Base-by-base conservation (phyloP, 176 grass and related monocot genomes). In the Neostapfia colusana region DNA sequence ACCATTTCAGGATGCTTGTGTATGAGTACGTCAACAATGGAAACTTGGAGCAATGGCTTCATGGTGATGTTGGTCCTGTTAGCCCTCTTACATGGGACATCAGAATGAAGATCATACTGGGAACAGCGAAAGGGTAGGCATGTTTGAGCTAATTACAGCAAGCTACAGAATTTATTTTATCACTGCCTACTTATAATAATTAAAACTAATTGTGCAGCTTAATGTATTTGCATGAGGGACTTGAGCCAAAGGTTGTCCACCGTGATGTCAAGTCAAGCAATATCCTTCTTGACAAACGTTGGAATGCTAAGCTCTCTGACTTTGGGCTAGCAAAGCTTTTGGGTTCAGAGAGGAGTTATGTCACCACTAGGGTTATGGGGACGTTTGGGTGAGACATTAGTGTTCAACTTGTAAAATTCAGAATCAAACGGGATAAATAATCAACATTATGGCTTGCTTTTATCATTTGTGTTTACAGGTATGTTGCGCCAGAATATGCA, bases 201-300 rank as follows among this genome's bases (percentile, higher is more conserved):
- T 25, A 24, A 63, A 70, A 51, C 26, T 73, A 71, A 36, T 67
- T 79, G 15, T 82, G 75, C 67, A 99, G 95, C 70, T 86, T 99
- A 81, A 88, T 99, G 87, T 99, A 99, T 84, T 74, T 99, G 59
- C 95, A 99, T 6, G 95, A 99, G 80, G 95, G 95, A 24, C 89
- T 99, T 80, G 95, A 99, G 64, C 95, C 95, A 20, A 99, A 99
- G 77, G 89, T 99, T 25, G 95, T 99, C 68, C 95, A 99, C 61
- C 91, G 95, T 38, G 95, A 99, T 77, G 92, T 99, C 59, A 99
- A 99, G 65, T 92, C 95, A 3, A 99, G 95, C 80, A 99, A 99
- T 67, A 99, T 99, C 54, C 75, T 99, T 65, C 90, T 99, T 70
- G 89, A 99, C 84, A 93, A 84, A 88, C 84, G 77, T 39, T 99